Evolutionary conservation across 345 rosid genomes (phyloP).

Genomic region (Laguncularia racemosa): DNA sequence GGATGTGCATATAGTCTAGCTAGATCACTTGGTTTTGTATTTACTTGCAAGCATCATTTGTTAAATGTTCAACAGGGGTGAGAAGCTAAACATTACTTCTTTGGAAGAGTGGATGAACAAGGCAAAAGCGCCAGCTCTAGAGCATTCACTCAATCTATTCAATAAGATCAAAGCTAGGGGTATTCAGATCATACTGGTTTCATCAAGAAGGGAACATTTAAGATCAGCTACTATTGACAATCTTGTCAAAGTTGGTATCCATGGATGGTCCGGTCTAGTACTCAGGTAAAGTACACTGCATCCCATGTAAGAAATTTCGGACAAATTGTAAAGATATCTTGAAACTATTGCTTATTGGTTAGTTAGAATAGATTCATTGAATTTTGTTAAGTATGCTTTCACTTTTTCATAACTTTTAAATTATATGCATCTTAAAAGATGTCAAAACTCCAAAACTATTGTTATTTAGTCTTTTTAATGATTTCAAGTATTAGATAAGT

Average conservation of each 20-base stretch:
- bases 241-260: conserved; percentile 73
- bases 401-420: too few species aligned
- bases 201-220: conserved; percentile 63
- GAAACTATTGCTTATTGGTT: too few species aligned
- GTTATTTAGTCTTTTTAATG: too few species aligned
- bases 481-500: too few species aligned
- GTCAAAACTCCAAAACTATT: too few species aligned
- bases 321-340: too few species aligned
- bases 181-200: conserved; percentile 62
- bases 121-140: conserved; percentile 57
- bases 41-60: not conserved
- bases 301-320: too few species aligned
- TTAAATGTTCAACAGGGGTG: conserved; percentile 35
- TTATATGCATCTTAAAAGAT: too few species aligned
- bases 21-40: too few species aligned
- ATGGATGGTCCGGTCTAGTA: conserved; percentile 67
- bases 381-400: too few species aligned
- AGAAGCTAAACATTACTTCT: conserved; percentile 39
- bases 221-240: conserved; percentile 75
- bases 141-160: conserved; percentile 45
- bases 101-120: conserved; percentile 61
- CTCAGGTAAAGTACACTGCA: conserved; percentile 44
- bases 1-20: too few species aligned
- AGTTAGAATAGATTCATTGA: too few species aligned
- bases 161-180: conserved; percentile 58